Conservation (phyloP, 257 asterid species). For the Solanum commersonii region DNA sequence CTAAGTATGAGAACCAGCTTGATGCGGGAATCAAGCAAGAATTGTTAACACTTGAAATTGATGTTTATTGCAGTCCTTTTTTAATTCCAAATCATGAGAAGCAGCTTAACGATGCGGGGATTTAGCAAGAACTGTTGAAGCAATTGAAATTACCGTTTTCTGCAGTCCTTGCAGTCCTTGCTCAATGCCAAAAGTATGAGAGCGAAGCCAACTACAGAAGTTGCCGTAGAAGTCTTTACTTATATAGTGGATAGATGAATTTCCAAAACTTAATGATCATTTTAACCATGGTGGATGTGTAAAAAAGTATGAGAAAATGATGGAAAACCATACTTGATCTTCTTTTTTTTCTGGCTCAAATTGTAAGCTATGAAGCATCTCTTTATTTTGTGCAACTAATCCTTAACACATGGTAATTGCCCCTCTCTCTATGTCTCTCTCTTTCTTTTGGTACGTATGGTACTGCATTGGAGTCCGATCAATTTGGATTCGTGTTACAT, state of each 20-base stretch:
- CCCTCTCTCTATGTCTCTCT: neutral
- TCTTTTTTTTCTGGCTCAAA: neutral
- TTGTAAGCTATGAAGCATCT: neutral
- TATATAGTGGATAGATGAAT: neutral
- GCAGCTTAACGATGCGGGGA: neutral
- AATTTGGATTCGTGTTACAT: neutral
- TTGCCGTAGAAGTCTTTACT: neutral
- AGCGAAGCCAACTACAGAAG: neutral
- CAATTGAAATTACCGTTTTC: neutral
- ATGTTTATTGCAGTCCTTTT: slow-evolving; percentile 4
- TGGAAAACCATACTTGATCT: neutral
- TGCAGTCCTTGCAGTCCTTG: slow-evolving; percentile 2
- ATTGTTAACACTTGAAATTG: neutral
- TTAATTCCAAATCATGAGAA: neutral
- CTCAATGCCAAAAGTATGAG: neutral
- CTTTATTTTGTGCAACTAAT: neutral
- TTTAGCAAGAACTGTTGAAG: neutral
- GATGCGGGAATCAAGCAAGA: neutral
- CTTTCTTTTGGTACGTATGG: neutral
- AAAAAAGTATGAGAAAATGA: neutral
- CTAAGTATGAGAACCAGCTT: neutral
- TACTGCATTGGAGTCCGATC: neutral
- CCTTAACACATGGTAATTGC: neutral
- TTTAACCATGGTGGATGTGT: neutral
- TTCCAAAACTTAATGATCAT: neutral